Percentiles rank a stretch among this genome's conserved stretches.
phyloP scores from a whole-genome alignment of 352 stramenopile genomes.

The Pythium dissotocum region DNA sequence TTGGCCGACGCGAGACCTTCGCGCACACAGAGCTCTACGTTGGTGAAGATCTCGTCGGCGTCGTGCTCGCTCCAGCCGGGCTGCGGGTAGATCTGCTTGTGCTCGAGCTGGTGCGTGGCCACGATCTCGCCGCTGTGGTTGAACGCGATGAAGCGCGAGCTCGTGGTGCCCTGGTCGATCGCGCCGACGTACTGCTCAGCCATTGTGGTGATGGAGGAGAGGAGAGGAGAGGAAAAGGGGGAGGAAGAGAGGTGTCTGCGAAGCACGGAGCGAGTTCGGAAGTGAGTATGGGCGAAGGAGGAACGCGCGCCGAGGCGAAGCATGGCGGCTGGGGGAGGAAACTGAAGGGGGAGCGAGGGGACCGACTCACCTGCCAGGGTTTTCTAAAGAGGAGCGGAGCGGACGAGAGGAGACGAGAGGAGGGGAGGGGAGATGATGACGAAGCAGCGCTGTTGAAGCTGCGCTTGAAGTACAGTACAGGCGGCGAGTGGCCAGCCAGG shows the following conservation, averaged over 20 bases:
- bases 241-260: no score
- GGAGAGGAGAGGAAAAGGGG: slow-evolving; percentile 12
- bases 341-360: no score
- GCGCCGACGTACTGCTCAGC: slow-evolving; percentile 70
- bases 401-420: not conserved
- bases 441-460: slow-evolving; percentile 26
- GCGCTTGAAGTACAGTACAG: slow-evolving; percentile 25
- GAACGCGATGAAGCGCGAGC: slow-evolving; percentile 96
- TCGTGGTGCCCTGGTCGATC: slow-evolving; percentile 98
- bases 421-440: slow-evolving; percentile 17
- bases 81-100: slow-evolving; percentile 96
- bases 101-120: slow-evolving; percentile 93
- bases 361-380: no score
- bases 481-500: no score
- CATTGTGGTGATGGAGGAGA: slow-evolving; percentile 18
- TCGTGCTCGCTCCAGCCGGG: slow-evolving; percentile 98
- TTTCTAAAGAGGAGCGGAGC: slow-evolving; percentile 9
- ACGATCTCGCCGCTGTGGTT: slow-evolving; percentile 88
- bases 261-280: slow-evolving; percentile 19
- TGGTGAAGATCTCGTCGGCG: slow-evolving; percentile 94
- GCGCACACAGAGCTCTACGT: slow-evolving; percentile 74
- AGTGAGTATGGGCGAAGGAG: no score
- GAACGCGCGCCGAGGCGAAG: no score
- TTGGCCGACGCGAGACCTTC: slow-evolving; percentile 70
- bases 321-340: no score